Evolutionary conservation across 805 yeast species (phyloP), one percentile per base, ranked within the genome.

Genomic region (Candida golubevii): DNA sequence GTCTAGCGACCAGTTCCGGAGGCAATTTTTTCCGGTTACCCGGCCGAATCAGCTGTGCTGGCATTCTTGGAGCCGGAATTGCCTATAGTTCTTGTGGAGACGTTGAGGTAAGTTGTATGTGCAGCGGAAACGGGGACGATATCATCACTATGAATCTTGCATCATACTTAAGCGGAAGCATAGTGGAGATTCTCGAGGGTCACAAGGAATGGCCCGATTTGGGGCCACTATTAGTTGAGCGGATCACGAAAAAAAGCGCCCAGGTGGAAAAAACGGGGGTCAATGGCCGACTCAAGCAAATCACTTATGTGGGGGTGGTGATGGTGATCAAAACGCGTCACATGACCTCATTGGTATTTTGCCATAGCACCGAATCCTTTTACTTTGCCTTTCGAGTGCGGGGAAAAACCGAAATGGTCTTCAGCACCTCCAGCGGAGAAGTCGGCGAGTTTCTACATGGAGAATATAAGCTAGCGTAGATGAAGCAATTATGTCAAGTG

Each of bases 61-160:
- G 75, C 0, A 48, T 77, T 1, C 53, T 67, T 2, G 83, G 83
- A 1, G 61, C 76, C 1, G 75, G 76, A 1, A 58, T 68, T 13
- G 76, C 60, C 41, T 54, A 47, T 34, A 44, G 39, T 39, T 39
- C 31, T 4, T 39, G 42, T 10, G 55, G 56, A 0, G 54, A 46
- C 6, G 39, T 45, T 31, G 60, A 60, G n/a, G 51, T 72, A 1
- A 51, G 63, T 32, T 62, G 69, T 36, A 55, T 57, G 61, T 74
- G 82, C 56, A 72, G 79, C 33, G 83, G 83, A 4, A 76, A 74
- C 53, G 83, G 83, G 2, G 83, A 78, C 50, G 79, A 77, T 44
- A 77, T 78, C 31, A 62, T 77, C 5, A 58, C 59, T 40, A 62
- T 69, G 66, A 71, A 67, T 40, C 54, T 78, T 15, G 74, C 78